These are phyloP conservation scores for Sporothrix pseudoabietina DNA, from an alignment of 2,329 filamentous ascomycete genomes.

Conservation along the genomic window DNA sequence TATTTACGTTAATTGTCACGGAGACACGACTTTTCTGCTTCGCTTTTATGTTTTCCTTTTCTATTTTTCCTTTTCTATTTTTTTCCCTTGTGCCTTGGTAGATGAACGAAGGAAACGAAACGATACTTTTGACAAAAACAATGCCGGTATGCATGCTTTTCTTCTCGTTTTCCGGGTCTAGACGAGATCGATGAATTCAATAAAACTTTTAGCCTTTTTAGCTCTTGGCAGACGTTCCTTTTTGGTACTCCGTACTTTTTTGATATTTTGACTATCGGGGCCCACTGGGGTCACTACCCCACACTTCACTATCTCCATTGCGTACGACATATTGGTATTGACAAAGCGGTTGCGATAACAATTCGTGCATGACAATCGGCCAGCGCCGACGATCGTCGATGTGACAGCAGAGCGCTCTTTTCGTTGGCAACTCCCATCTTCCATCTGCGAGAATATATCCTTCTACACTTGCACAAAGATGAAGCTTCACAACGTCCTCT, in stretches of 20 bases:
- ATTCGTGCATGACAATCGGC: background rate
- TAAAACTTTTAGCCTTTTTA: background rate
- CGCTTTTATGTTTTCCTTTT: background rate
- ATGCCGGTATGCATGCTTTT: background rate
- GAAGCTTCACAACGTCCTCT: constrained; percentile 30
- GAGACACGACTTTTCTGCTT: constrained; percentile 15
- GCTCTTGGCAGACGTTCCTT: background rate
- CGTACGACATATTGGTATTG: too few relatives aligned
- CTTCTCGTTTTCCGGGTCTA: too few relatives aligned
- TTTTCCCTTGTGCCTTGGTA: background rate
- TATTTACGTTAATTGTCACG: background rate
- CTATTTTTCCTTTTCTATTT: background rate
- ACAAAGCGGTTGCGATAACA: constrained; percentile 4
- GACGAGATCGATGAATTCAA: background rate
- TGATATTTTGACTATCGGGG: background rate
- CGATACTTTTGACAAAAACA: background rate
- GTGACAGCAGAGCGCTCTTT: background rate
- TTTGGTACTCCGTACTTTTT: background rate
- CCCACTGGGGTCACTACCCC: background rate
- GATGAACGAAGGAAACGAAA: too few relatives aligned
- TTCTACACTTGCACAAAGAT: constrained; percentile 12
- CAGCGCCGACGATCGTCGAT: constrained; percentile 1
- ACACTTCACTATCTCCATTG: background rate
- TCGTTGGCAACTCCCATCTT: too few relatives aligned
- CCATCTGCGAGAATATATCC: background rate